Percentiles rank a stretch among this genome's conserved stretches.
phyloP scores from a whole-genome alignment of 495 filamentous ascomycete genomes.

The Talaromyces adpressus region DNA sequence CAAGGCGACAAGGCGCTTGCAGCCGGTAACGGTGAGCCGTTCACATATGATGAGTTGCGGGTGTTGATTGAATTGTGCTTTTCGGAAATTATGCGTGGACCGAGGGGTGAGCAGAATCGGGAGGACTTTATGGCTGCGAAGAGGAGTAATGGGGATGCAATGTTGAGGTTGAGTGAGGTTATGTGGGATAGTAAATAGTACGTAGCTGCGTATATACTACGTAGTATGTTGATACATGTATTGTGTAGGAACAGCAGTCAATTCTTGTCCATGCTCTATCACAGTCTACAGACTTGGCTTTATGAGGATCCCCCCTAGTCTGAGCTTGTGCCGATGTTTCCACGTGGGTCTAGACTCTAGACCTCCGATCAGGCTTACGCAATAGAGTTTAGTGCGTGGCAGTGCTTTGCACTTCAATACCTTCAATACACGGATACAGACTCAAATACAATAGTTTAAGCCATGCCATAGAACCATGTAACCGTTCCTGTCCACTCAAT shows the following conservation, averaged over 20 bases:
- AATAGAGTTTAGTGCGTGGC: background rate
- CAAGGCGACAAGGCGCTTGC: constrained; percentile 29
- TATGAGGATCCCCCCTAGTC: background rate
- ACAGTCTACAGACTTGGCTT: background rate
- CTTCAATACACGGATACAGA: background rate
- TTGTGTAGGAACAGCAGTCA: too few relatives aligned
- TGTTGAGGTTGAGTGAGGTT: constrained; percentile 69
- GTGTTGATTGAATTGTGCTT: constrained; percentile 79
- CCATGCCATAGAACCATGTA: background rate
- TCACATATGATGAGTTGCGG: constrained; percentile 79
- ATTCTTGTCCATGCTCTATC: too few relatives aligned
- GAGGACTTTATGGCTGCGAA: constrained; percentile 67
- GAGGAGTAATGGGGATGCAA: constrained; percentile 66
- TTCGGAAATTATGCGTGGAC: constrained; percentile 59
- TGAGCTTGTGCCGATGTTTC: background rate
- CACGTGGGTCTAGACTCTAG: background rate
- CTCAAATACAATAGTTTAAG: background rate
- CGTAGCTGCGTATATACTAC: background rate
- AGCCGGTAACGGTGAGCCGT: constrained; percentile 40
- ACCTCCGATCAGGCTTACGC: too few relatives aligned
- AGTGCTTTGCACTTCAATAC: background rate
- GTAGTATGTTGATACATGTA: too few relatives aligned
- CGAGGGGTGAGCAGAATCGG: constrained; percentile 54
- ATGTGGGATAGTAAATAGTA: constrained; percentile 57
- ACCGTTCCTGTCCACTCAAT: background rate